Percentiles rank a stretch among this genome's conserved stretches.
These are phyloP conservation scores for Astragalus glycyphyllos DNA, from an alignment of 306 rosid genomes.

Conservation along the genomic window DNA sequence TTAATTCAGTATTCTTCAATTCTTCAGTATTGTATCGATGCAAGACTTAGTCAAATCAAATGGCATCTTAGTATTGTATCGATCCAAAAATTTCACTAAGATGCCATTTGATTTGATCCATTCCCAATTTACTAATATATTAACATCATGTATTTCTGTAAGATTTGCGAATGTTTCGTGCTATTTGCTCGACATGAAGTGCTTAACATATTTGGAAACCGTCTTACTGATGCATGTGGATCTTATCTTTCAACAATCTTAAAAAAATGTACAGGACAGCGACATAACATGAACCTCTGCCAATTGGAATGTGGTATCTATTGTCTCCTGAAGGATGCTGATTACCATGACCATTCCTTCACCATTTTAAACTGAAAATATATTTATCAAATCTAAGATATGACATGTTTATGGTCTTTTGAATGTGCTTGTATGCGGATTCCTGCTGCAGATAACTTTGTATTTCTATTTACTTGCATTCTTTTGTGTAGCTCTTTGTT, in stretches of 20 bases:
- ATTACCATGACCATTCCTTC: constrained; percentile 28
- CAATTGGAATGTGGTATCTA: constrained; percentile 29
- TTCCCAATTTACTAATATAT: constrained; percentile 21
- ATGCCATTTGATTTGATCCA: constrained; percentile 4
- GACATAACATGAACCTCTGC: constrained; percentile 38
- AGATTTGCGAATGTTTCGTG: constrained; percentile 87
- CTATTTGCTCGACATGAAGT: constrained; percentile 82
- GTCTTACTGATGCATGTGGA: constrained; percentile 91
- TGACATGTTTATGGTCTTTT: constrained; percentile 1
- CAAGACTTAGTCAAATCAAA: too few species aligned
- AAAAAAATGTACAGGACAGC: constrained; percentile 71
- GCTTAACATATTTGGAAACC: constrained; percentile 89
- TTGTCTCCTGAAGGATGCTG: constrained; percentile 26
- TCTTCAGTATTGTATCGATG: constrained; percentile 22
- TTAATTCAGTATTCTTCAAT: too few species aligned
- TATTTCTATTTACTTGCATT: constrained; percentile 39
- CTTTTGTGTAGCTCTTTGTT: constrained; percentile 65
- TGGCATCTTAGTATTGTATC: too few species aligned
- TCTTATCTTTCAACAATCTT: constrained; percentile 83
- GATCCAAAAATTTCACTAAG: neutral
- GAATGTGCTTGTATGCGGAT: constrained; percentile 37
- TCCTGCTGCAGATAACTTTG: constrained; percentile 15
- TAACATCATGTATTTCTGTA: constrained; percentile 38
- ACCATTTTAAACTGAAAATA: constrained; percentile 34
- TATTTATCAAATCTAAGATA: constrained; percentile 5